These are phyloP conservation scores for Chalara sp. DNA, from an alignment of 2,329 filamentous ascomycete genomes.

Conservation along the genomic window DNA sequence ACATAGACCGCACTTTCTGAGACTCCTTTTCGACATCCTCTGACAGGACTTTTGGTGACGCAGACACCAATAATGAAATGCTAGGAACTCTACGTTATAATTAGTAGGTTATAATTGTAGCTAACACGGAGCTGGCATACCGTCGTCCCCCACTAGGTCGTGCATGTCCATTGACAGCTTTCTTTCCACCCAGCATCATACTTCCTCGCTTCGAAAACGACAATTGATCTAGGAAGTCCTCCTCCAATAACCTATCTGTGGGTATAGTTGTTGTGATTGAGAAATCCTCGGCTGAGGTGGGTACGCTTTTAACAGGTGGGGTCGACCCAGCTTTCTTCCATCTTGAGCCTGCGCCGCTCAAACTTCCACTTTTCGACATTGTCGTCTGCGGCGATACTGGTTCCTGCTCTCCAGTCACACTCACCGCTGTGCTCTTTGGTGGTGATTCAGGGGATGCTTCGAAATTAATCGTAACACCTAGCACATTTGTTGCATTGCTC, in stretches of 20 bases:
- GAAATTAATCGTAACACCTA: constrained; percentile 20
- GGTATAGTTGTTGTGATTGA: constrained; percentile 52
- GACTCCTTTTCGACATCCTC: constrained; percentile 27
- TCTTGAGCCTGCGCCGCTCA: constrained; percentile 4
- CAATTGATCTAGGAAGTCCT: constrained; percentile 49
- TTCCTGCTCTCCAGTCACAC: neutral
- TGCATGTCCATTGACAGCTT: constrained; percentile 19
- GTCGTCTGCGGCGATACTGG: neutral
- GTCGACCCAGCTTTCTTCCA: constrained; percentile 16
- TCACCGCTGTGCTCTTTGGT: constrained; percentile 1
- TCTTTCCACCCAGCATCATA: constrained; percentile 51
- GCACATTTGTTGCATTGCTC: constrained; percentile 15
- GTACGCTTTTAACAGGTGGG: constrained; percentile 10
- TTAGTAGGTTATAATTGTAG: constrained; percentile 7
- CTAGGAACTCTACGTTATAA: constrained; percentile 19
- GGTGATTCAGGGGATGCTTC: constrained; percentile 7
- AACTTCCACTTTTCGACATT: constrained; percentile 11
- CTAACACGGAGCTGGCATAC: constrained; percentile 9
- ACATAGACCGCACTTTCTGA: constrained; percentile 29
- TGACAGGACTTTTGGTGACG: constrained; percentile 19
- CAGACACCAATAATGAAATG: constrained; percentile 21
- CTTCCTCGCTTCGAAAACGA: constrained; percentile 59
- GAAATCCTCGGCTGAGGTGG: constrained; percentile 27
- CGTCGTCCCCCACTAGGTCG: constrained; percentile 17
- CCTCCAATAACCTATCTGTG: constrained; percentile 48